Percentiles rank a stretch among this genome's conserved stretches.
Conservation (phyloP, 1,284 basidiomycete genomes). For the Cryptococcus floricola region DNA sequence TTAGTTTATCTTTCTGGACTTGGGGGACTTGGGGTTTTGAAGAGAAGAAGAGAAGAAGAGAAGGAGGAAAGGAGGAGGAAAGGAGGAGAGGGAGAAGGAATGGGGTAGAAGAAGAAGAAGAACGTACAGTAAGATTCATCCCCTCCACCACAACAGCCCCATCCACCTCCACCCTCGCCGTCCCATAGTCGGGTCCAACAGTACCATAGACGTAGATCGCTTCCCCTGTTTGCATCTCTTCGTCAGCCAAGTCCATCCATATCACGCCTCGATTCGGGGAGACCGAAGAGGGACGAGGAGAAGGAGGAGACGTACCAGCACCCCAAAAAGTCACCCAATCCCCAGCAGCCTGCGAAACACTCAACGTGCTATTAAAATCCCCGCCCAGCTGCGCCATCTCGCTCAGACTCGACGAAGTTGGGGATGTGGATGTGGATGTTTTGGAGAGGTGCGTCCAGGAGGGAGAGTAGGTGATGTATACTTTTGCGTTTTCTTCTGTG, state of each 20-base stretch:
- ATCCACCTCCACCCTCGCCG: constrained; percentile 25
- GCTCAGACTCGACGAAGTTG: constrained; percentile 2
- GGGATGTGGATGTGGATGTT: neutral
- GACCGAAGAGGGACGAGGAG: neutral
- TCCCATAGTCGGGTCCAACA: constrained; percentile 31
- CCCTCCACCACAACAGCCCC: constrained; percentile 17
- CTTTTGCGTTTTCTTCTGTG: too few species aligned
- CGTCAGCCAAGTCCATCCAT: neutral
- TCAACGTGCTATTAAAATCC: constrained; percentile 25
- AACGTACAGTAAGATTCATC: constrained; percentile 32
- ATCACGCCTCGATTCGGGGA: too few species aligned
- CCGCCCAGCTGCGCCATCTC: constrained; percentile 5
- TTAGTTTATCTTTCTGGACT: neutral
- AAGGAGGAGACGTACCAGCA: constrained; percentile 15
- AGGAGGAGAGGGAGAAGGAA: neutral
- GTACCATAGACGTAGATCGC: constrained; percentile 34
- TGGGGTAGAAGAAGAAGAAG: neutral
- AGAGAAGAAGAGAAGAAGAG: too few species aligned
- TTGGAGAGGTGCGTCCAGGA: too few species aligned
- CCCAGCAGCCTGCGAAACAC: constrained; percentile 14
- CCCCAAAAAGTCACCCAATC: constrained; percentile 20
- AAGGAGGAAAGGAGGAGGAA: neutral
- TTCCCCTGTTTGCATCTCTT: constrained; percentile 17
- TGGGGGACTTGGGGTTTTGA: too few species aligned
- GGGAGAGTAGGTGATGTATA: too few species aligned